A percentile compares a stretch with the other conserved stretches of the same genome.
Conservation (phyloP, 768 basidiomycete genomes). For the Baorangia bicolor region DNA sequence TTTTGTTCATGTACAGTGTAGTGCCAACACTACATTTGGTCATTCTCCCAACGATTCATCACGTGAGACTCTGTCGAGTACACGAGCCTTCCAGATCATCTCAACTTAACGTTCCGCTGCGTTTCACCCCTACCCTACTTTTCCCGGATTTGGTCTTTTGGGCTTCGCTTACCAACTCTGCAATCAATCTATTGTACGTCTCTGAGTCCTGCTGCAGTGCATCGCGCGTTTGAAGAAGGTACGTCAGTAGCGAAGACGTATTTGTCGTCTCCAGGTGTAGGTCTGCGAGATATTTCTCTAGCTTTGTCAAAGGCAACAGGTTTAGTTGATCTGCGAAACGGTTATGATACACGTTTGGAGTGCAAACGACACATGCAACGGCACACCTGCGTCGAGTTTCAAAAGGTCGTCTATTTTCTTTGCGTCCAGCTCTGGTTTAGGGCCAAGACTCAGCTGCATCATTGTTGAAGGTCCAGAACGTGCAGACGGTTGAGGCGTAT, state of each 20-base stretch:
- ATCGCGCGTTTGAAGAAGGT: slow-evolving; percentile 79
- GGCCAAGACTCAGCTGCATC: slow-evolving; percentile 59
- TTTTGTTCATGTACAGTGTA: slow-evolving; percentile 8
- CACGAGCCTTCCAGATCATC: not conserved
- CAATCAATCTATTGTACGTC: slow-evolving; percentile 88
- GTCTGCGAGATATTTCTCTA: slow-evolving; percentile 68
- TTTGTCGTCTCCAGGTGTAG: slow-evolving; percentile 71
- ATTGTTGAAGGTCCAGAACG: slow-evolving; percentile 31
- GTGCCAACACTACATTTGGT: slow-evolving; percentile 15
- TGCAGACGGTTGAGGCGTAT: slow-evolving; percentile 43
- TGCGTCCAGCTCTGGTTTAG: slow-evolving; percentile 71
- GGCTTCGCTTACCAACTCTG: slow-evolving; percentile 89
- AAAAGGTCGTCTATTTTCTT: slow-evolving; percentile 65
- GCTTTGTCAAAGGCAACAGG: slow-evolving; percentile 62
- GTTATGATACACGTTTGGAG: slow-evolving; percentile 4
- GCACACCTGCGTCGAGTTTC: slow-evolving; percentile 63
- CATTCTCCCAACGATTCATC: slow-evolving; percentile 4
- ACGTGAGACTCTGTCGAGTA: slow-evolving; percentile 8
- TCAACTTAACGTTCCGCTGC: slow-evolving; percentile 48
- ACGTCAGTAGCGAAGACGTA: slow-evolving; percentile 73
- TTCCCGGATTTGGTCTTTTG: slow-evolving; percentile 78
- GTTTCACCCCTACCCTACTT: slow-evolving; percentile 43
- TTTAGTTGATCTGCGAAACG: slow-evolving; percentile 59
- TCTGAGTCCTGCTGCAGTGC: slow-evolving; percentile 84
- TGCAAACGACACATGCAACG: not conserved